Evolutionary conservation across 2,329 filamentous ascomycete genomes (phyloP), one percentile per base, ranked within the genome.

Genomic region (Pseudophaeomoniella oleicola): DNA sequence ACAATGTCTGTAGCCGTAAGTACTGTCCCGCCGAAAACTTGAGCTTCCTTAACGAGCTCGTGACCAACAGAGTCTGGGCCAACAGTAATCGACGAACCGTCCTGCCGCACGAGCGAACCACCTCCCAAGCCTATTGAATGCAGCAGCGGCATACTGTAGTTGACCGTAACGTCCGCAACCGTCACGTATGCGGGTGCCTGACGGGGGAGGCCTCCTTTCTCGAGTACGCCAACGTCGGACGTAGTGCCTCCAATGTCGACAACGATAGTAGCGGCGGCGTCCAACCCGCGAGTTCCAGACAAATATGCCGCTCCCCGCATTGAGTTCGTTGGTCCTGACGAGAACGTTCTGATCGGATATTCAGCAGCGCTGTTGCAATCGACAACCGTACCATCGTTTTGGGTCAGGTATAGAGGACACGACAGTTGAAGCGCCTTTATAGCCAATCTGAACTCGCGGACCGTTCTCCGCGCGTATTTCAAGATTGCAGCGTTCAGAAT

Each of bases 201-300:
- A 16, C 71, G 62, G 0, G 76, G 77, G 35, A 80, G 75, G 0
- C 76, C 75, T 34, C 69, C 78, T 0, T 67, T 61, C 4, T 75
- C 61, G 3, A 81, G 51, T 0, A 77, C 52, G 0, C 76, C 74
- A 9, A 78, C 71, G 44, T 80, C 76, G 0, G 73, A 71, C 0
- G 75, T 80, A 0, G 76, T 81, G 2, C 76, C 75, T 1, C 76
- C 76, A 37, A 81, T 71, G 46, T 81, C 76, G 2, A 79, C 68
- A 0, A 80, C 75, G 58, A 79, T 71, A 13, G 37, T 29, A 12
- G 37, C 12, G 5, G 35, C 37, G 5, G 17, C 5, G 32, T 39
- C n/a, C 5, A n/a, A 10, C 17, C 5, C 18, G 14, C 27, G 19
- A 10, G 36, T 16, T 5, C 32, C 30, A 9, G 30, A 16, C 2